Conservation (phyloP, 441 rosid genomes). For the Metrosideros polymorpha region DNA sequence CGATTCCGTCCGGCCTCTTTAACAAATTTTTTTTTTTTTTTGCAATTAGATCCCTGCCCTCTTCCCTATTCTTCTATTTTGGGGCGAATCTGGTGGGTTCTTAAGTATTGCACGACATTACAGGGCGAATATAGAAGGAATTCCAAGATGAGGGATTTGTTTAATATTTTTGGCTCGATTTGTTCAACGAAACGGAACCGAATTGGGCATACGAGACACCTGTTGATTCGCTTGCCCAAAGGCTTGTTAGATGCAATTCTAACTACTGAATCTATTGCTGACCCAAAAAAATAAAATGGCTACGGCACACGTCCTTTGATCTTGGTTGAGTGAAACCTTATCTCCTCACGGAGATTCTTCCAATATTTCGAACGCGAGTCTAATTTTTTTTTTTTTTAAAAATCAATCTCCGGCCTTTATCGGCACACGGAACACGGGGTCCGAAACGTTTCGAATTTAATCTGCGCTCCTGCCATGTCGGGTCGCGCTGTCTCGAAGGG, state of each 20-base stretch:
- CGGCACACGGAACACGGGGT: too few relatives aligned
- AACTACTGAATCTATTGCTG: neutral
- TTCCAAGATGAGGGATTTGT: neutral
- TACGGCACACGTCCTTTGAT: too few relatives aligned
- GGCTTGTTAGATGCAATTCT: neutral
- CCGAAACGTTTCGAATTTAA: too few relatives aligned
- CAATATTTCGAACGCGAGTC: too few relatives aligned
- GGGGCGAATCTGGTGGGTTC: neutral
- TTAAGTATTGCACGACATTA: neutral
- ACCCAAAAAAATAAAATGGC: neutral
- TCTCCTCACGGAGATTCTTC: too few relatives aligned
- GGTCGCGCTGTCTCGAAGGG: rapidly evolving
- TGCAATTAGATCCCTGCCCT: neutral
- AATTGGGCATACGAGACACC: neutral
- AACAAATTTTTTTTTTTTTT: neutral
- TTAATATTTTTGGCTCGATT: neutral
- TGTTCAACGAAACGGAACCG: neutral
- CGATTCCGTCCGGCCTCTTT: neutral
- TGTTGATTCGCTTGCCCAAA: neutral
- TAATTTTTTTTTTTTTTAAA: too few relatives aligned
- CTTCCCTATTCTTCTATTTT: neutral
- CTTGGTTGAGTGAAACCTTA: too few relatives aligned
- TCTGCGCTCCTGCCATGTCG: too few relatives aligned
- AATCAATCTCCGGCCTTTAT: too few relatives aligned
- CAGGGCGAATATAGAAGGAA: neutral